Base-by-base conservation (phyloP, 306 rosid species). In the Prunus campanulata region DNA sequence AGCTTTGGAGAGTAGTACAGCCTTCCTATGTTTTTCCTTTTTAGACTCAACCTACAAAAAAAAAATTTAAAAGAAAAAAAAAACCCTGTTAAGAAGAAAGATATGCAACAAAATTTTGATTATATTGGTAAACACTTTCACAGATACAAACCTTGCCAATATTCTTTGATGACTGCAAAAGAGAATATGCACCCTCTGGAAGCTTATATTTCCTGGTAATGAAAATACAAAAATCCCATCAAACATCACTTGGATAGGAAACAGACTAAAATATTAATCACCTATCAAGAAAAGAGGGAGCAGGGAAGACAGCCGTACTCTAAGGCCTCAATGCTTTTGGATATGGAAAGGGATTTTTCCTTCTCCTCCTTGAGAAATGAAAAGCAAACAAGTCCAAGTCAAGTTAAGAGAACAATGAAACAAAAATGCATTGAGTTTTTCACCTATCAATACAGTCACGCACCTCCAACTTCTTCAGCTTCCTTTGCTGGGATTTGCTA, bases 391-490 rank as follows among this genome's bases (percentile, higher is more conserved):
- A 71, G 76, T 71, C 19, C 60, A 72, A 80, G 62, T 48, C 51
- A 10, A n/a, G 62, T 72, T 78, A 30, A 72, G 25, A 75, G 77
- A 68, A 48, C 5, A 78, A 56, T 63, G 12, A 44, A 75, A 74
- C 66, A 18, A 11, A 87, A 57, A 52, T 11, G 63, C 44, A 25
- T 25, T 64, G 63, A 70, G 44, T 39, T 39, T 39, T 39, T 1
- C 44, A 39, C 44, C 9, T 6, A 39, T 16, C 5, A 7, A 18
- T 24, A 12, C 29, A 65, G 27, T 47, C 35, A 27, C 78, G 65
- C 66, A 94, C 98, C 97, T 91, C 93, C 75, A 88, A 81, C 70
- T 90, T 91, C 85, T 82, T 87, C 77, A 90, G 61, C 88, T 87
- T 91, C 85, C 19, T 91, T 76, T 85, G 82, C 84, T 90, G 97